Evolutionary conservation across 2,329 filamentous ascomycete species (phyloP), one percentile per base, ranked within the genome.

Genomic region (Xylariaceae sp.): DNA sequence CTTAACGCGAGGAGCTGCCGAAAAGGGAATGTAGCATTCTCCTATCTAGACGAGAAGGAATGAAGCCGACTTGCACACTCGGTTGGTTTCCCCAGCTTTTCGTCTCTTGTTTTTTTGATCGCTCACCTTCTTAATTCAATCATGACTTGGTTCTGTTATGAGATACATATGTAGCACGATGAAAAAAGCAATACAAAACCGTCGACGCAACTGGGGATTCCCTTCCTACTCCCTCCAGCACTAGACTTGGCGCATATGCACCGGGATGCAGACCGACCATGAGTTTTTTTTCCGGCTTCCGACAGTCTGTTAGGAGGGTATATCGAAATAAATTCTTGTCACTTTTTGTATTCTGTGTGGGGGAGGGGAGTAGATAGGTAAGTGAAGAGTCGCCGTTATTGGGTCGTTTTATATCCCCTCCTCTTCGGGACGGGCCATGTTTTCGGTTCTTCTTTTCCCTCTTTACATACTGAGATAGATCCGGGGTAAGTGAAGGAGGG

Each of bases 181-280:
- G 23, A 18, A 49, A 37, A 13, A 18, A 53, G 52, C 45, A 56
- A 35, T 45, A 53, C 53, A 51, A 47, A 48, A 53, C 35, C 44
- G 37, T 30, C 39, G 52, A 61, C 8, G 4, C 8, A 10, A 61
- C 56, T 53, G 44, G 52, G 37, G 23, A 37, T 52, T 42, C 11
- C 37, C 37, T 42, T 1, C 50, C 50, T 50, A 34, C 50, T 17
- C 50, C 52, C 50, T 3, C 35, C 42, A 50, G 52, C 50, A 51
- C 58, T 61, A 51, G 58, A 44, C 61, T 63, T 63, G 58, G 61
- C 61, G 61, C 61, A 63, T 63, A 63, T 63, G 61, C 58, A 61
- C 53, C 58, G 56, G 55, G 42, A 62, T 61, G 61, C 59, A 61
- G 51, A 55, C 58, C 58, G 54, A 57, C 56, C 55, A 59, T 39